Base-by-base conservation (phyloP, 2,329 filamentous ascomycete species). In the Amauroascus niger region DNA sequence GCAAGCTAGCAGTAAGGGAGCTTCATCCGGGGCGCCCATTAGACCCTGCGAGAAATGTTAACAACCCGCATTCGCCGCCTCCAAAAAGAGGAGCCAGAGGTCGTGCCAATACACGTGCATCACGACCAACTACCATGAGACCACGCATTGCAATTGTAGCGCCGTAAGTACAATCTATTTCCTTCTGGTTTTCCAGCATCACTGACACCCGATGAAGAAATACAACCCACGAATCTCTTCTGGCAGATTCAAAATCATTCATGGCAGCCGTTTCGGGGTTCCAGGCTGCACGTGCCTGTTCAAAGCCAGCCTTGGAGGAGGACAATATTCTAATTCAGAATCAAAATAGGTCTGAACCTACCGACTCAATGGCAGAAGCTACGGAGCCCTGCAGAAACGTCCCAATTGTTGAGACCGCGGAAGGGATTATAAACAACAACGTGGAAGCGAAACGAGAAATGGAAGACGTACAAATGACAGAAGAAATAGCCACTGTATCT, bases 241-340 rank as follows among this genome's bases (percentile, higher is more conserved):
- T 62, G 7, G 55, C 55, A n/a, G 56, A 54, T 41, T 48, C 58
- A 5, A 43, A 54, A 39, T 52, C 54, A 24, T 62, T 62, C 39
- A 54, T 62, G 59, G 59, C 57, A 26, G 58, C 59, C 39, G 49
- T 55, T 41, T 54, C 37, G 16, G 24, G 5, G 5, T 32, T 47
- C 45, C 43, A 11, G 7, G 6, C 44, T 50, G 11, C 20, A 11
- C 39, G 18, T 18, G 40, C 40, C 26, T 28, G 52, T 40, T 20
- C 46, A 40, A 40, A 52, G 16, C 26, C 33, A 9, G 20, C 32
- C 18, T 22, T 16, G 16, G 37, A 24, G 6, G 2, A 28, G 8
- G 35, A 28, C 14, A 13, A 45, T 22, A 28, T 14, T 24, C 28
- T 20, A 7, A n/a, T 53, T 53, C 48, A 48, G 33, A 44, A 53